Evolutionary conservation across 352 stramenopile genomes (phyloP).

Genomic region (Pythium volutum): DNA sequence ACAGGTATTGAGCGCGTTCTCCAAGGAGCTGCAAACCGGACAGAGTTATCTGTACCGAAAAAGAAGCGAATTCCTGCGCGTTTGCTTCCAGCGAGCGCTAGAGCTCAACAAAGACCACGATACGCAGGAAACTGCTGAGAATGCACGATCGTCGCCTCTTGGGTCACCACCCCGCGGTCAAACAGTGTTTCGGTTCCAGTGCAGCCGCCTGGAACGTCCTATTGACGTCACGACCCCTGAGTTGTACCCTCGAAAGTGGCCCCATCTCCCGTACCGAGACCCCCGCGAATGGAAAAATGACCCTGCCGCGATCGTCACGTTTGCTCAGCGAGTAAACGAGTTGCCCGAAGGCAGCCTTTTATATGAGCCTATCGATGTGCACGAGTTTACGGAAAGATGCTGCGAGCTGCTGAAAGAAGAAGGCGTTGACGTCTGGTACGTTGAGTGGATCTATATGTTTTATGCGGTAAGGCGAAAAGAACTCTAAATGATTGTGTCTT

Average conservation of each 20-base stretch:
- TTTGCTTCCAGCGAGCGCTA: conserved; percentile 53
- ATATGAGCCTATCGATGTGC: conserved; percentile 62
- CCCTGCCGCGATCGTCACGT: conserved; percentile 37
- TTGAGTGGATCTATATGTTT: not conserved
- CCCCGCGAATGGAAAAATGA: conserved; percentile 48
- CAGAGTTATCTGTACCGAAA: conserved; percentile 55
- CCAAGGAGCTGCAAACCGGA: conserved; percentile 8
- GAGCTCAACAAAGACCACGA: conserved; percentile 37
- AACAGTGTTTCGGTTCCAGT: conserved; percentile 18
- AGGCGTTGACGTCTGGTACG: conserved; percentile 26
- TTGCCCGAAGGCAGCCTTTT: conserved; percentile 54
- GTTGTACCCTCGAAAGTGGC: conserved; percentile 62
- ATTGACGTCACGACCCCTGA: conserved; percentile 43
- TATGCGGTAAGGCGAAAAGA: not conserved
- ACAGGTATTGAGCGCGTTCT: conserved; percentile 23
- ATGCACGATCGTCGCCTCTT: not conserved
- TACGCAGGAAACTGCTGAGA: conserved; percentile 4
- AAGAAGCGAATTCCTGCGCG: conserved; percentile 58
- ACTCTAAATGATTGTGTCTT: conserved; percentile 1
- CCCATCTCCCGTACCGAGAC: conserved; percentile 56
- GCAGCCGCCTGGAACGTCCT: conserved; percentile 12
- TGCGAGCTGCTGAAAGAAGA: conserved; percentile 19
- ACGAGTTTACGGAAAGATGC: conserved; percentile 33
- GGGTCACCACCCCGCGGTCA: not conserved
- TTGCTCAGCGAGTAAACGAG: conserved; percentile 43